Evolutionary conservation across 768 basidiomycete species (phyloP).

Genomic region (Galerina sulciceps): DNA sequence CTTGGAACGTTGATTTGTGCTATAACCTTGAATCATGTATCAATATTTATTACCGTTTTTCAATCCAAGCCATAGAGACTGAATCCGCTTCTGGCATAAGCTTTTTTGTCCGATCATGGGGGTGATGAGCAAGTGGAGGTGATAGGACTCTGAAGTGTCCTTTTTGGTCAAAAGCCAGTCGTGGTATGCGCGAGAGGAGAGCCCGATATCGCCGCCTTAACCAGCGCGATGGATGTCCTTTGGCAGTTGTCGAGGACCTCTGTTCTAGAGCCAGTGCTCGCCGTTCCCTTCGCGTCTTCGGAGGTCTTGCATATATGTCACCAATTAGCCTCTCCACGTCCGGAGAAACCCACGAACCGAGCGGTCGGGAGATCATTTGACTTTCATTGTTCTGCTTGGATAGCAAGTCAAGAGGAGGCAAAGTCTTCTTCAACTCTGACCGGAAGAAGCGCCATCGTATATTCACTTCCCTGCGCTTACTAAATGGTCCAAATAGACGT

Average conservation of each 20-base stretch:
- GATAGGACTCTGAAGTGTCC: slow-evolving; percentile 33
- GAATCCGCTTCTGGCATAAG: slow-evolving; percentile 32
- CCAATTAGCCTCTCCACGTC: slow-evolving; percentile 52
- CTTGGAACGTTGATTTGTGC: neutral
- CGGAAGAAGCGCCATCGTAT: slow-evolving; percentile 69
- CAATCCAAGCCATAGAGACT: slow-evolving; percentile 40
- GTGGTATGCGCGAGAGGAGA: slow-evolving; percentile 64
- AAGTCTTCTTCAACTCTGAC: slow-evolving; percentile 54
- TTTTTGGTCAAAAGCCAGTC: slow-evolving; percentile 42
- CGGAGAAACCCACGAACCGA: slow-evolving; percentile 42
- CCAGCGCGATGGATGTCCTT: slow-evolving; percentile 48
- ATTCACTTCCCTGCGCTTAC: slow-evolving; percentile 77
- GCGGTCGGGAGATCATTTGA: slow-evolving; percentile 2
- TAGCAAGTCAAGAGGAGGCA: slow-evolving; percentile 57
- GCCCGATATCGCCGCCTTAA: slow-evolving; percentile 58
- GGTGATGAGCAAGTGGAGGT: slow-evolving; percentile 33
- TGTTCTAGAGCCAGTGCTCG: neutral
- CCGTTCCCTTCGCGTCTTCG: slow-evolving; percentile 39
- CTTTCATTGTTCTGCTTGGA: neutral
- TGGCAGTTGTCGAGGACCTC: neutral
- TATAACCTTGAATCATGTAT: neutral
- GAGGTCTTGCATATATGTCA: slow-evolving; percentile 23
- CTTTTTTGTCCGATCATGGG: slow-evolving; percentile 23
- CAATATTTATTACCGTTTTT: slow-evolving; percentile 3
- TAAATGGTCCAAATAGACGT: slow-evolving; percentile 62